Conservation (phyloP, 495 filamentous ascomycete genomes). For the Sordaria brevicollis region DNA sequence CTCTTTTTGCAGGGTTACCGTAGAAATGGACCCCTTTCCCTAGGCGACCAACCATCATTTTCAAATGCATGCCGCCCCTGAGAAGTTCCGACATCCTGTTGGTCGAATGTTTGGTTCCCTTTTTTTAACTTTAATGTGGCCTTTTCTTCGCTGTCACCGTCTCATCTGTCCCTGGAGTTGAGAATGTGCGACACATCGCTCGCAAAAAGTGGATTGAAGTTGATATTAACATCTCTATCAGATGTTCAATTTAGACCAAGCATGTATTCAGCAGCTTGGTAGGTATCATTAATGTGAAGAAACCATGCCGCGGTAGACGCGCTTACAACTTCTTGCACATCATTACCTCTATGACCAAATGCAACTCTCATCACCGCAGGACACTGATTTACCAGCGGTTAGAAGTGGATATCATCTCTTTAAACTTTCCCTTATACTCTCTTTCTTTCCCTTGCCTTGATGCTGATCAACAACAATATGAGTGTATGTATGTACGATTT, state of each 20-base stretch:
- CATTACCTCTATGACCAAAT: no score
- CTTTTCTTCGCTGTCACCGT: not conserved
- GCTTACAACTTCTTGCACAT: no score
- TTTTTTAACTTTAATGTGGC: not conserved
- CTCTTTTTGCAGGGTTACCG: slow-evolving; percentile 9
- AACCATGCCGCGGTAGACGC: not conserved
- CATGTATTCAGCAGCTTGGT: not conserved
- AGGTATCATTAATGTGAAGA: not conserved
- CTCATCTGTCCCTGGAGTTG: not conserved
- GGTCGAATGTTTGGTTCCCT: slow-evolving; percentile 7
- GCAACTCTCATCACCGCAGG: not conserved
- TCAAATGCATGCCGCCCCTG: not conserved
- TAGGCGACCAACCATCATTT: slow-evolving; percentile 16
- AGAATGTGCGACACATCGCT: not conserved
- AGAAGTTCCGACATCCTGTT: slow-evolving; percentile 2
- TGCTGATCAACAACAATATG: not conserved
- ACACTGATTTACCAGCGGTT: not conserved
- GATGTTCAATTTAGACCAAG: not conserved
- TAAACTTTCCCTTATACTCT: not conserved
- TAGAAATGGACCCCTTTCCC: not conserved
- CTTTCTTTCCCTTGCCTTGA: not conserved
- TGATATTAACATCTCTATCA: not conserved
- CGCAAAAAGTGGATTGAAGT: no score
- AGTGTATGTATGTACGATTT: not conserved
- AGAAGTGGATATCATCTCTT: not conserved